Percentiles rank a stretch among this genome's conserved stretches.
phyloP scores from a whole-genome alignment of 176 grass and related monocot species.

The Carex littledalei region DNA sequence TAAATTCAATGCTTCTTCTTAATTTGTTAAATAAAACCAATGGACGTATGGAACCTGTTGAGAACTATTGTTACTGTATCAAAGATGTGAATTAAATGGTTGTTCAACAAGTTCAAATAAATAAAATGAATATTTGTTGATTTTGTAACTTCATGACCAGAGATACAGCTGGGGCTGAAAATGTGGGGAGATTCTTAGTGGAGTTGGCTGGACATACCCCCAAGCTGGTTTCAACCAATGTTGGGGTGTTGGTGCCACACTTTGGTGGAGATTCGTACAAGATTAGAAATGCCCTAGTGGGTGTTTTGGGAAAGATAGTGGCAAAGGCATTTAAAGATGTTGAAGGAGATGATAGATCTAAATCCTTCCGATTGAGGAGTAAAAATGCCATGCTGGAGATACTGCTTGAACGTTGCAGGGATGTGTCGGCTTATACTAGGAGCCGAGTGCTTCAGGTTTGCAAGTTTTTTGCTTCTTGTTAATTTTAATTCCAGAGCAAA shows the following conservation, averaged over 20 bases:
- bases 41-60: neutral
- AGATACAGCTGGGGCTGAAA: conserved; percentile 74
- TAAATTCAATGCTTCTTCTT: neutral
- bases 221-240: conserved; percentile 83
- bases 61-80: neutral
- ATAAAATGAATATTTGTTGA: neutral
- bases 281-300: conserved; percentile 96
- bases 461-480: neutral
- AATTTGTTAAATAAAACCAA: neutral
- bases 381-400: conserved; percentile 97
- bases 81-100: neutral
- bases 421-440: conserved; percentile 91
- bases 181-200: conserved; percentile 80
- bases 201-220: conserved; percentile 69
- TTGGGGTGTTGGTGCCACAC: conserved; percentile 82
- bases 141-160: conserved; percentile 28
- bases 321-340: conserved; percentile 80
- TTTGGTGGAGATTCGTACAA: conserved; percentile 97
- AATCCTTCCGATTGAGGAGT: conserved; percentile 52
- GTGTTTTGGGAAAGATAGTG: conserved; percentile 79
- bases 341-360: conserved; percentile 63
- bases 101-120: neutral
- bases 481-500: neutral
- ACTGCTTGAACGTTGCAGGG: conserved; percentile 79
- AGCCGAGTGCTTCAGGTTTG: conserved; percentile 74